phyloP scores from a whole-genome alignment of 176 grass and related monocot genomes.

The Typha latifolia region DNA sequence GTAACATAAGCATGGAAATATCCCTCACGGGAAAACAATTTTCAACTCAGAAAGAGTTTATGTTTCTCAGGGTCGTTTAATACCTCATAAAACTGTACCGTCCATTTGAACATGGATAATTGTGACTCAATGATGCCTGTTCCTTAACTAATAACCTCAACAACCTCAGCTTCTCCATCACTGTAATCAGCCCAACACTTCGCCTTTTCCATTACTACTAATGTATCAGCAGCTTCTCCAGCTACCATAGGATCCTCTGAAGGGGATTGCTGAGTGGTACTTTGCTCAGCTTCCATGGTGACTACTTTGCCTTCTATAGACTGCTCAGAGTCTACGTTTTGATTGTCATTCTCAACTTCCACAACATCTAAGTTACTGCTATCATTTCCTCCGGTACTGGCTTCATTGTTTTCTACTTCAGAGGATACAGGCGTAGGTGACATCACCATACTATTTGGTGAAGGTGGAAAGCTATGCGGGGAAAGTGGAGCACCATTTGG shows the following conservation, averaged over 20 bases:
- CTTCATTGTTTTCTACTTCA: slow-evolving; percentile 41
- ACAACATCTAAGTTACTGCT: slow-evolving; percentile 8
- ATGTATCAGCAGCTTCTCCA: slow-evolving; percentile 27
- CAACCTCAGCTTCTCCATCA: slow-evolving; percentile 52
- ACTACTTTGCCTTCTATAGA: slow-evolving; percentile 6
- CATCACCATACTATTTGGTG: slow-evolving; percentile 39
- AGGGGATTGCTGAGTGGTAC: slow-evolving; percentile 22
- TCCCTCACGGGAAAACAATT: background rate
- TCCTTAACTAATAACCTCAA: slow-evolving; percentile 44
- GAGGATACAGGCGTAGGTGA: slow-evolving; percentile 49
- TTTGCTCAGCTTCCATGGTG: slow-evolving; percentile 30
- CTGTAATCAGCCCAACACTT: slow-evolving; percentile 78
- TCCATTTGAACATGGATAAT: background rate
- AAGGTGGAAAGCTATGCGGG: slow-evolving; percentile 31
- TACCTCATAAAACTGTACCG: background rate
- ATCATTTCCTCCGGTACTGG: slow-evolving; percentile 46
- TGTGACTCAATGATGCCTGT: slow-evolving; percentile 2
- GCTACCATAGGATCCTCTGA: slow-evolving; percentile 15
- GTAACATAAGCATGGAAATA: background rate
- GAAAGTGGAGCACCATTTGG: slow-evolving; percentile 42
- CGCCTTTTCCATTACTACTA: slow-evolving; percentile 28
- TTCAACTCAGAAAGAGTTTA: background rate
- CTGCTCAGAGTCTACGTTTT: slow-evolving; percentile 13
- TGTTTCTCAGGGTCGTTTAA: background rate
- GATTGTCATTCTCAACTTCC: slow-evolving; percentile 24